Conservation (phyloP, 2,329 filamentous ascomycete genomes). For the Trichoderma lentiforme region DNA sequence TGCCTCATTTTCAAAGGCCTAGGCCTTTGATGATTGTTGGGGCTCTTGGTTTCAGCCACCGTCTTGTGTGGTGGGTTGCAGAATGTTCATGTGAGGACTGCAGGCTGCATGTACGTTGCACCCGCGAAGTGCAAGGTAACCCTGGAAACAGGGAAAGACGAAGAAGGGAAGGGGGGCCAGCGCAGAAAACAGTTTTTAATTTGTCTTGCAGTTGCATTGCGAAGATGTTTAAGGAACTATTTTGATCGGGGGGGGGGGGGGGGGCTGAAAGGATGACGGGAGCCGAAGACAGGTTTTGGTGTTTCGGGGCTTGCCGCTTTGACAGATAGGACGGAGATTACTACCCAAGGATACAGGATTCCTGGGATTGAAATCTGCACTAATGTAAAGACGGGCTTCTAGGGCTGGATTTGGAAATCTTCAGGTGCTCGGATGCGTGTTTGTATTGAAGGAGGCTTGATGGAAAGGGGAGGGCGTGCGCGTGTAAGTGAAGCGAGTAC, state of each 20-base stretch:
- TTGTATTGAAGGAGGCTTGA: not conserved
- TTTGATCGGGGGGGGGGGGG: not conserved
- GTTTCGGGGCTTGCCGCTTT: not conserved
- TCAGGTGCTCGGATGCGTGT: not conserved
- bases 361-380: not conserved
- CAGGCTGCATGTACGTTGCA: not conserved
- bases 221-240: not conserved
- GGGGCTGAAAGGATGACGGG: not conserved
- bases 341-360: not conserved
- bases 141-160: not conserved
- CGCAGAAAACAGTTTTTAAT: not conserved
- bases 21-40: not conserved
- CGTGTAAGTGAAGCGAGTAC: not conserved
- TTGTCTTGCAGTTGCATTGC: not conserved
- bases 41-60: constrained; percentile 3
- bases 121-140: not conserved
- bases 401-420: not conserved
- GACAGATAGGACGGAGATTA: not conserved
- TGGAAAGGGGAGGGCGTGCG: not conserved
- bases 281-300: not conserved
- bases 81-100: constrained; percentile 6
- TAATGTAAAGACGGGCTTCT: not conserved
- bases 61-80: not conserved
- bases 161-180: not conserved
- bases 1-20: not conserved